Evolutionary conservation across 75 land plant genomes (phyloP).

Genomic region (Cunninghamia lanceolata): DNA sequence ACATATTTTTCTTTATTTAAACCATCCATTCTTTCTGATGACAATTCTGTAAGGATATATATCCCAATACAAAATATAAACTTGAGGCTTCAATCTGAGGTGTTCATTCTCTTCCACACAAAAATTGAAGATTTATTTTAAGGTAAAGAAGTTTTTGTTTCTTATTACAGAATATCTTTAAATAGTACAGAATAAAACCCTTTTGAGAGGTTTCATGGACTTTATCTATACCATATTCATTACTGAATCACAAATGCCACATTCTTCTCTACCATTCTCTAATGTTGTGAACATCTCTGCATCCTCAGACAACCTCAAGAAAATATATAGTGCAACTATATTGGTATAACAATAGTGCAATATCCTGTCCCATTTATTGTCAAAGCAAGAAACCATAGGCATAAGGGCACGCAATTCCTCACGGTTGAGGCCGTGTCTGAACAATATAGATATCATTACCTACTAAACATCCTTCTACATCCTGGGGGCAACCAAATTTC

Average conservation of each 20-base stretch:
- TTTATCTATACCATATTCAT: not conserved
- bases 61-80: not conserved
- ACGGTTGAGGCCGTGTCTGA: conserved; percentile 90
- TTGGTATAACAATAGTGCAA: not conserved
- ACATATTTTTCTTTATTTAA: not conserved
- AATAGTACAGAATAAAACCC: not conserved
- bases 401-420: not conserved
- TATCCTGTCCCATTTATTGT: not conserved
- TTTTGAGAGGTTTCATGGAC: not conserved
- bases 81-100: not conserved
- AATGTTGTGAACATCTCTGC: not conserved
- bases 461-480: conserved; percentile 90
- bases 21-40: not conserved
- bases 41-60: not conserved
- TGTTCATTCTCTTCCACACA: not conserved
- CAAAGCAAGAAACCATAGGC: not conserved
- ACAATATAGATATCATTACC: conserved; percentile 88
- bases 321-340: not conserved
- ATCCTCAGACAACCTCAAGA: not conserved
- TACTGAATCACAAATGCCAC: not conserved
- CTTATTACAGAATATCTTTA: not conserved
- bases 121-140: not conserved
- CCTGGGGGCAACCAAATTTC: conserved; percentile 86
- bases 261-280: not conserved
- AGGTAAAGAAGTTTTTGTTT: not conserved